Evolutionary conservation across 2,329 filamentous ascomycete species (phyloP).

Genomic region (Claviceps quebecensis): DNA sequence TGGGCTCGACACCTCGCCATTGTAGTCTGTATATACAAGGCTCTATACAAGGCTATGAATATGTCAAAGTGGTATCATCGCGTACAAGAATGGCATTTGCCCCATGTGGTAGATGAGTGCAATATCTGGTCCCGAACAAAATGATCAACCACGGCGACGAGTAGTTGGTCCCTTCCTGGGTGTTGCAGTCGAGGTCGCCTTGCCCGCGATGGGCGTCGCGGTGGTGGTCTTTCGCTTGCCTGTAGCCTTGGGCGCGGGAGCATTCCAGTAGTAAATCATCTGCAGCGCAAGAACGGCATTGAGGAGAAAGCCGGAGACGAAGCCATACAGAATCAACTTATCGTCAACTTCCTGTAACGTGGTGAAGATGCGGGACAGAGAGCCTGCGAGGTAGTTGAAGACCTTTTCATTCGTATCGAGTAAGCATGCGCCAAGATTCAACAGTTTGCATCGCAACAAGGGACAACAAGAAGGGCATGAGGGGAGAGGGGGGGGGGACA

Average conservation of each 20-base stretch:
- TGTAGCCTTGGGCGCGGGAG: slow-evolving; percentile 33
- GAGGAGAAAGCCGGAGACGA: slow-evolving; percentile 79
- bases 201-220: slow-evolving; percentile 12
- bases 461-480: no score
- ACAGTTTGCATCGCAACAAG: no score
- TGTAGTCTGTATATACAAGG: no score
- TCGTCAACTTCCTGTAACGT: slow-evolving; percentile 96
- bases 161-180: slow-evolving; percentile 30
- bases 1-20: no score
- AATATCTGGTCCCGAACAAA: background rate
- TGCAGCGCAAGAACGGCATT: slow-evolving; percentile 78
- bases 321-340: slow-evolving; percentile 88
- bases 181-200: slow-evolving; percentile 16
- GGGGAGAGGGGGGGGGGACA: slow-evolving; percentile 21
- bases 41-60: no score
- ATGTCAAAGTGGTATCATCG: no score
- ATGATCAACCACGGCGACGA: slow-evolving; percentile 25
- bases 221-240: slow-evolving; percentile 25
- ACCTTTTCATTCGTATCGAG: slow-evolving; percentile 43
- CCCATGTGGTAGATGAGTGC: background rate
- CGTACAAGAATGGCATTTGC: background rate
- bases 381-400: slow-evolving; percentile 93
- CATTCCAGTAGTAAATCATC: slow-evolving; percentile 96
- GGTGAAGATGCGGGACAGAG: slow-evolving; percentile 89
- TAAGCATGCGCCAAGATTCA: no score